Evolutionary conservation across 202 grass and related monocot genomes (phyloP), one percentile per base, ranked within the genome.

Genomic region (Eragrostis tef): DNA sequence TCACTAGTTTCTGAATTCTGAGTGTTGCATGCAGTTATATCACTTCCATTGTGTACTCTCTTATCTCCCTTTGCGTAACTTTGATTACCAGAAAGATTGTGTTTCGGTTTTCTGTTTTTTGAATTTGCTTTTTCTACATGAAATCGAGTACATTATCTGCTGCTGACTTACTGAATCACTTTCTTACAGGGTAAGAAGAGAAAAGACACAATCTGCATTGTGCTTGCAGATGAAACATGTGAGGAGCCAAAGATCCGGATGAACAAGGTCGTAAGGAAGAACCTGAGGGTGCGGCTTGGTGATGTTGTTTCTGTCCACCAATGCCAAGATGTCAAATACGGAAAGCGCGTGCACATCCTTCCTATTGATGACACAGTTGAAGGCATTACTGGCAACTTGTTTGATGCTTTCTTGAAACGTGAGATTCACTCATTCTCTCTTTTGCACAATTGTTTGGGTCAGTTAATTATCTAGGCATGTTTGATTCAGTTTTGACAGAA

Each of bases 341-440:
- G 91, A 43, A 94, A 94, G 70, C 87, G 91, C 27, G 91, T 97
- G 20, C 91, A 94, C 80, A 90, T 75, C 41, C 84, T 94, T 77
- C 94, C 94, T 27, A 87, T 97, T 58, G 94, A 97, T 89, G 94
- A 97, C 60, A 92, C 94, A 5, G 82, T 97, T 72, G 94, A 97
- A 70, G 94, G 94, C 41, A 86, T 97, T 13, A 92, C 94, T 2
- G 94, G 94, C 39, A 94, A 91, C 70, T 81, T 97, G 69, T 97
- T 97, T 79, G 94, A 97, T 27, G 92, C 67, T 75, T 97, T 92
- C 75, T 75, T 97, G 67, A 94, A 97, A 74, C 90, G 94, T 94
- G 81, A 92, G 89, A 77, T 74, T 59, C 36, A 54, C 47, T 70
- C 6, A 20, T 12, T 84, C 29, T 70, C 25, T 49, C 2, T 64